phyloP scores from a whole-genome alignment of 1,284 basidiomycete species.

The Pterula multifida region DNA sequence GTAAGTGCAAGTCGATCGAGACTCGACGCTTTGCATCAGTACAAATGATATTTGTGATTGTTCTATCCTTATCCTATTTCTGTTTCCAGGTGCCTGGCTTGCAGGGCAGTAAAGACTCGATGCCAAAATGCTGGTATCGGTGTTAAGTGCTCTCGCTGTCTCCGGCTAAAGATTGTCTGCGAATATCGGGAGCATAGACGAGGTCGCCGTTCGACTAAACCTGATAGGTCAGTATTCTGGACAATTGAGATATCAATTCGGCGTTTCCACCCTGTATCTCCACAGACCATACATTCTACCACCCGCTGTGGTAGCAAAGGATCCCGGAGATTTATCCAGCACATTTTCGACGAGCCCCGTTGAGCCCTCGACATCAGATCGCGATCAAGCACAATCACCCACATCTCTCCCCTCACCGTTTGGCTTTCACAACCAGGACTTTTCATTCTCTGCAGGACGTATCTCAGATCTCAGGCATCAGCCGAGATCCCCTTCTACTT shows the following conservation, averaged over 20 bases:
- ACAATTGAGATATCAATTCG: background rate
- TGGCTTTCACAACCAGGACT: background rate
- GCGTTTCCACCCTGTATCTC: background rate
- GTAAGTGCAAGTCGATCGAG: no score
- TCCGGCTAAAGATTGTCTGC: background rate
- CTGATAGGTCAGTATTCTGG: background rate
- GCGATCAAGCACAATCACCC: background rate
- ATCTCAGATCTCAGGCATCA: background rate
- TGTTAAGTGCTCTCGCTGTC: background rate
- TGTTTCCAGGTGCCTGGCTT: background rate
- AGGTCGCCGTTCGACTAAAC: background rate
- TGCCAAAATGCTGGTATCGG: conserved; percentile 1
- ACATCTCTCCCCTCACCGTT: background rate
- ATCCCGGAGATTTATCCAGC: background rate
- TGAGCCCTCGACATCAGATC: background rate
- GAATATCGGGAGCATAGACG: background rate
- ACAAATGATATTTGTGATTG: no score
- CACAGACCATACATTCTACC: background rate
- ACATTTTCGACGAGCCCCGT: background rate
- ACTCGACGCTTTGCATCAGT: no score
- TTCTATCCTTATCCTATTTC: no score
- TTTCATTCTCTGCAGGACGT: background rate
- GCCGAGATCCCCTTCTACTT: background rate
- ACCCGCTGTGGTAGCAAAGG: background rate
- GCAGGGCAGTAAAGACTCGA: background rate